These are phyloP conservation scores for Lipomyces kockii DNA, from an alignment of 805 yeast genomes.

Conservation along the genomic window DNA sequence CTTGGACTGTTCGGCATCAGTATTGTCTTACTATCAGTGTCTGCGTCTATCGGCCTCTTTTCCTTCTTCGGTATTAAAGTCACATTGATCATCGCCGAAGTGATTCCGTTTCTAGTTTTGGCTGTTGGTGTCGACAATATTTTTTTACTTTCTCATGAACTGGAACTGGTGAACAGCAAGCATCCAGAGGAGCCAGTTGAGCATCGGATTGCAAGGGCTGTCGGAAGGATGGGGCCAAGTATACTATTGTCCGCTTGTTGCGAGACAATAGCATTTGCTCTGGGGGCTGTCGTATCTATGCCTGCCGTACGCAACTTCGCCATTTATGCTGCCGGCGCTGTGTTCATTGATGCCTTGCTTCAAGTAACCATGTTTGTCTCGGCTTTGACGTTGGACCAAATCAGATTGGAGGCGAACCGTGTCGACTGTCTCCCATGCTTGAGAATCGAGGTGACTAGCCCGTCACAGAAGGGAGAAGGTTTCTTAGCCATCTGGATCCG, in stretches of 20 bases:
- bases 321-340: constrained; percentile 84
- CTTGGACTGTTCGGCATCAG: constrained; percentile 84
- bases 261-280: constrained; percentile 76
- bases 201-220: constrained; percentile 63
- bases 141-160: constrained; percentile 81
- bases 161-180: constrained; percentile 57
- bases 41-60: constrained; percentile 81
- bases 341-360: constrained; percentile 70
- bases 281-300: constrained; percentile 85
- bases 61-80: constrained; percentile 78
- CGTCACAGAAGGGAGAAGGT: constrained; percentile 32
- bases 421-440: constrained; percentile 68
- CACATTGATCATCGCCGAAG: constrained; percentile 93
- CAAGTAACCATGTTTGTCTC: constrained; percentile 85
- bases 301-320: constrained; percentile 97
- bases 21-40: constrained; percentile 79
- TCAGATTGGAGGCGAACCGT: constrained; percentile 60
- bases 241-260: constrained; percentile 76
- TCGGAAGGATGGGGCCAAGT: constrained; percentile 84
- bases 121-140: constrained; percentile 98
- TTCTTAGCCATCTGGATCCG: constrained; percentile 51
- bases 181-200: constrained; percentile 57
- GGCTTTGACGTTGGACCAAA: constrained; percentile 68
- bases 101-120: constrained; percentile 86
- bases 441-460: constrained; percentile 37